A percentile compares a stretch with the other conserved stretches of the same genome.
Evolutionary conservation across 192 early-diverging fungal genomes (phyloP).

Genomic region (Lobulomyces angularis): DNA sequence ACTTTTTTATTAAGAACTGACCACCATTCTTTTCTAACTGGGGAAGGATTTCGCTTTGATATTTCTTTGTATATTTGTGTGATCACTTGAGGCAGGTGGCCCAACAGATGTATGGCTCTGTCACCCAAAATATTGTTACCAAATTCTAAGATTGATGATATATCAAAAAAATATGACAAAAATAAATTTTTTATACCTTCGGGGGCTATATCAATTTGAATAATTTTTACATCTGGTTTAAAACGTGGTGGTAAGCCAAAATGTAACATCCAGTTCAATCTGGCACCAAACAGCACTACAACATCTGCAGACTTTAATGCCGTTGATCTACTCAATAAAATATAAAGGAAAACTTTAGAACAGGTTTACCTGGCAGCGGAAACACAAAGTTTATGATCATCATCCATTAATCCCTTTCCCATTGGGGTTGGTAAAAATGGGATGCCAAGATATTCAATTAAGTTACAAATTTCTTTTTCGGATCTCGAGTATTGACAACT

Average conservation of each 20-base stretch:
- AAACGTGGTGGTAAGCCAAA: conserved; percentile 50
- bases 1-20: conserved; percentile 6
- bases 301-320: conserved; percentile 58
- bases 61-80: conserved; percentile 31
- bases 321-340: conserved; percentile 38
- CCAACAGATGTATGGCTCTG: conserved; percentile 45
- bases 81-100: conserved; percentile 45
- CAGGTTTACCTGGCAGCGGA: too few relatives aligned
- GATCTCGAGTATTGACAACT: conserved; percentile 53
- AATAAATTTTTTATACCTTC: too few relatives aligned
- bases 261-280: conserved; percentile 65
- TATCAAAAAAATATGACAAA: too few relatives aligned
- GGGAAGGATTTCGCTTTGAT: too few relatives aligned
- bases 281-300: conserved; percentile 51
- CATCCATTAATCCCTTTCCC: conserved; percentile 60
- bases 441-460: conserved; percentile 42
- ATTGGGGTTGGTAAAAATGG: conserved; percentile 64
- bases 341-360: too few relatives aligned
- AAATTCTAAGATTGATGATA: too few relatives aligned
- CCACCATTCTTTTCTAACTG: neutral
- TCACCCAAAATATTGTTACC: conserved; percentile 35
- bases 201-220: conserved; percentile 55
- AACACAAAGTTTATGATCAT: conserved; percentile 44
- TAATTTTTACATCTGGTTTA: conserved; percentile 39
- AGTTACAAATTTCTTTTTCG: conserved; percentile 36